phyloP scores from a whole-genome alignment of 2,329 filamentous ascomycete species.

The Karstenula rhodostoma region DNA sequence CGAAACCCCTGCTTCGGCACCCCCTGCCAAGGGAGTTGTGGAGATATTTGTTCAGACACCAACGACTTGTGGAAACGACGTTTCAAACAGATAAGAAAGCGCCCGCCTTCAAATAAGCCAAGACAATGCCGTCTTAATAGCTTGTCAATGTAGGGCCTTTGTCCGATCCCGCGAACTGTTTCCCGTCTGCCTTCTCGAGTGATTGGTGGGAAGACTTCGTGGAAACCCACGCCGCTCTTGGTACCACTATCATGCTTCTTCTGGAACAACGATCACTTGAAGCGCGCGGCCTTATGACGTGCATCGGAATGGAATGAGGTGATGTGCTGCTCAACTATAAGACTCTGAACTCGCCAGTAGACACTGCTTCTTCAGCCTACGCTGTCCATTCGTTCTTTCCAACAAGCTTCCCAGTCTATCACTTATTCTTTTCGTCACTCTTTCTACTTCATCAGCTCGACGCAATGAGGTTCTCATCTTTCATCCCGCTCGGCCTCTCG shows the following conservation, averaged over 20 bases:
- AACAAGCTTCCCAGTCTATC: constrained; percentile 20
- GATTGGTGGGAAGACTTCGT: constrained; percentile 20
- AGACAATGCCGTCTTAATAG: neutral
- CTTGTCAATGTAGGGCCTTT: neutral
- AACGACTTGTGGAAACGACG: constrained; percentile 5
- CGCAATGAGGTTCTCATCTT: constrained; percentile 43
- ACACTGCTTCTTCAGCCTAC: constrained; percentile 9
- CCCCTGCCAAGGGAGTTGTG: constrained; percentile 25
- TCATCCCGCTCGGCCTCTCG: constrained; percentile 40
- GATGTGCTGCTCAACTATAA: constrained; percentile 13
- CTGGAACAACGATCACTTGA: constrained; percentile 1
- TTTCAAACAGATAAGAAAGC: constrained; percentile 8
- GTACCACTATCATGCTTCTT: neutral
- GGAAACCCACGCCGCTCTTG: constrained; percentile 10
- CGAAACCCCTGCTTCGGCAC: constrained; percentile 15
- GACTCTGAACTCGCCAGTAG: neutral
- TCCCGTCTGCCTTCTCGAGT: neutral
- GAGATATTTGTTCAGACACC: constrained; percentile 7
- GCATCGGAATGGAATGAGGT: constrained; percentile 8
- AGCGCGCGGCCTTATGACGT: neutral
- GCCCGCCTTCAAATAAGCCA: neutral
- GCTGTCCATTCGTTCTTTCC: constrained; percentile 16
- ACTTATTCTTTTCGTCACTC: constrained; percentile 23
- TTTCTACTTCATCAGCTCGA: constrained; percentile 21
- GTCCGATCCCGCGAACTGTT: neutral